Evolutionary conservation across 169 alveolate genomes (phyloP), one percentile per base, ranked within the genome.

Genomic region (Amoebophrya sp.): DNA sequence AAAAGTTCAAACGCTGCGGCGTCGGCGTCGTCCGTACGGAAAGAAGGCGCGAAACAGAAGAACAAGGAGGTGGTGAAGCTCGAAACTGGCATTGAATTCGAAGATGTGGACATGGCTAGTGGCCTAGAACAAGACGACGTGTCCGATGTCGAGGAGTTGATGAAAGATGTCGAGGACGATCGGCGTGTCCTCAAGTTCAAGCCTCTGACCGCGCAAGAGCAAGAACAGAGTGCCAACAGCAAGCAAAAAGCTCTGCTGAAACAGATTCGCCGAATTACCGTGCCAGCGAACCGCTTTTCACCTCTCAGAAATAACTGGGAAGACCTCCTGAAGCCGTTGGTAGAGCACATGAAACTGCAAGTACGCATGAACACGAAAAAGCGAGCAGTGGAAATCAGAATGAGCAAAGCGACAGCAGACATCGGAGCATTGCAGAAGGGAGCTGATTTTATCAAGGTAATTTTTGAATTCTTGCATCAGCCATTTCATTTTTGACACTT

Each of bases 321-420:
- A 40, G 96, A 97, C 90, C 96, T 98, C 54, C 95, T 98, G 34
- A 95, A 96, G 94, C 98, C 99, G 0, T 93, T 98, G n/a, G 98
- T 98, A 38, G 98, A 97, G 93, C 98, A 97, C 94, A 96, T 98
- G 98, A 97, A 97, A 93, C 96, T 98, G 78, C 98, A 97, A 94
- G 98, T 98, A 47, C 95, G 99, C 92, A 97, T 98, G 99, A 98
- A 98, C 93, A 93, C 97, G 10, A 96, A 96, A 94, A 96, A 96
- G 92, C 95, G 97, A 78, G 95, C 98, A 34, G 98, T 98, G 38
- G 99, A 98, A 93, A 92, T 98, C 18, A 94, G 98, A 3, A 91
- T 90, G 40, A 78, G 92, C 40, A 91, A 91, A n/a, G 93, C 92
- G 90, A 91, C 93, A 18, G 89, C 78, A 23, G 93, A 77, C 93